Evolutionary conservation across 1,139 yeast species (phyloP).

Genomic region (Petasospora fabianii): DNA sequence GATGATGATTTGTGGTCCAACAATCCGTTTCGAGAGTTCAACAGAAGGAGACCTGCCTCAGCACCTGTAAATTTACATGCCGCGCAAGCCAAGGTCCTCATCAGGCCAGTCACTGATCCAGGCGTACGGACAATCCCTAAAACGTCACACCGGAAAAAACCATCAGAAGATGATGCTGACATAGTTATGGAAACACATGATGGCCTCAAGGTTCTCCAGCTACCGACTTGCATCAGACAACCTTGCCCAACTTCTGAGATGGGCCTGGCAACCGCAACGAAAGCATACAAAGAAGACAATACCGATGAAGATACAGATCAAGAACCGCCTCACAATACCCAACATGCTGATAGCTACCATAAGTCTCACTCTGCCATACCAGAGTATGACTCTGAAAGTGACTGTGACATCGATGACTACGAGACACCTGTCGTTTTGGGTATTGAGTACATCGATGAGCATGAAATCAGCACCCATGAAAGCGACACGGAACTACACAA

Average conservation of each 20-base stretch:
- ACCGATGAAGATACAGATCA: not conserved
- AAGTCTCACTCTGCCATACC: no score
- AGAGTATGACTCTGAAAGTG: no score
- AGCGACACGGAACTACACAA: no score
- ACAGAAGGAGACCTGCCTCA: slow-evolving; percentile 4
- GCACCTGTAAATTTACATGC: slow-evolving; percentile 1
- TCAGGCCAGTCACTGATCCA: slow-evolving; percentile 2
- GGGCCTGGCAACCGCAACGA: not conserved
- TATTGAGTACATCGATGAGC: not conserved
- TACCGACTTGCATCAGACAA: not conserved
- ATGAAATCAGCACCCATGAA: no score
- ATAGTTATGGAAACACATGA: slow-evolving; percentile 3
- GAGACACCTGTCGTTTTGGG: not conserved
- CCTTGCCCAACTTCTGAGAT: not conserved
- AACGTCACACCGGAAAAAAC: not conserved
- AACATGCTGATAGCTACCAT: not conserved
- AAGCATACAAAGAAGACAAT: not conserved
- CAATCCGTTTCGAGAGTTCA: slow-evolving; percentile 14
- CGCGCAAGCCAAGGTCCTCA: not conserved
- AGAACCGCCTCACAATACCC: not conserved
- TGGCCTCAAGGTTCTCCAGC: no score
- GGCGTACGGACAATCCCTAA: no score
- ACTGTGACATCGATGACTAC: not conserved
- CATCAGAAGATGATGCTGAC: not conserved
- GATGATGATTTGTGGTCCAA: slow-evolving; percentile 10